phyloP scores from a whole-genome alignment of 768 basidiomycete species.

The Calocybe cyanea region DNA sequence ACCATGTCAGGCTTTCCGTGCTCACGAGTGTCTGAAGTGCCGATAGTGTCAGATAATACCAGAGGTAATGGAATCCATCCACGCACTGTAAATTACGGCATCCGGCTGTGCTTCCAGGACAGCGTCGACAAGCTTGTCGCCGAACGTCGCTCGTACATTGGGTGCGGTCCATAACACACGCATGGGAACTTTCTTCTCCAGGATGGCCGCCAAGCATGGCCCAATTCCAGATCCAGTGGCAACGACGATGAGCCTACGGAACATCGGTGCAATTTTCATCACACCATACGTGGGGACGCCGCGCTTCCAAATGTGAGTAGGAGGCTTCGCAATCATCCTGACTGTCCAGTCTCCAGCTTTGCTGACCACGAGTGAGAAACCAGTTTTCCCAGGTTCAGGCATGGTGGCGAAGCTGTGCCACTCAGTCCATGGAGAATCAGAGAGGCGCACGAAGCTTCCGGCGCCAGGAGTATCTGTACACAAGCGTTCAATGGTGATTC shows the following conservation, averaged over 20 bases:
- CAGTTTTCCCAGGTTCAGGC: slow-evolving; percentile 40
- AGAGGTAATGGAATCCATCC: not conserved
- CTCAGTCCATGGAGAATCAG: slow-evolving; percentile 46
- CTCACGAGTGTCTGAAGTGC: slow-evolving; percentile 34
- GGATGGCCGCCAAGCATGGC: slow-evolving; percentile 51
- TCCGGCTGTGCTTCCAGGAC: slow-evolving; percentile 49
- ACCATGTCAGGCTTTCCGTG: slow-evolving; percentile 49
- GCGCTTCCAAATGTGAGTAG: slow-evolving; percentile 52
- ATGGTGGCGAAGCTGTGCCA: slow-evolving; percentile 61
- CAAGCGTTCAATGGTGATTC: not conserved
- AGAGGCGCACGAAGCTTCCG: slow-evolving; percentile 44
- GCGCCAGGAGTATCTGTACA: slow-evolving; percentile 37
- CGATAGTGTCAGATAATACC: slow-evolving; percentile 11
- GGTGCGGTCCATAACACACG: slow-evolving; percentile 59
- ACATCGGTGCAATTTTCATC: slow-evolving; percentile 50
- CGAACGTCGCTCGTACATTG: slow-evolving; percentile 57
- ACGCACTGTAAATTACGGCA: slow-evolving; percentile 54
- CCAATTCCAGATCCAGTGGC: slow-evolving; percentile 59
- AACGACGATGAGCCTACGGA: slow-evolving; percentile 52
- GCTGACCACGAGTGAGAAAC: slow-evolving; percentile 55
- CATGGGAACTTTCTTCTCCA: slow-evolving; percentile 48
- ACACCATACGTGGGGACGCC: slow-evolving; percentile 56
- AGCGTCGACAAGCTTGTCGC: slow-evolving; percentile 52
- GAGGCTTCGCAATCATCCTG: slow-evolving; percentile 49
- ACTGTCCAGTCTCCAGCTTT: slow-evolving; percentile 59